Evolutionary conservation across 2,329 filamentous ascomycete species (phyloP), one percentile per base, ranked within the genome.

Genomic region (Stagonosporopsis rhizophila): DNA sequence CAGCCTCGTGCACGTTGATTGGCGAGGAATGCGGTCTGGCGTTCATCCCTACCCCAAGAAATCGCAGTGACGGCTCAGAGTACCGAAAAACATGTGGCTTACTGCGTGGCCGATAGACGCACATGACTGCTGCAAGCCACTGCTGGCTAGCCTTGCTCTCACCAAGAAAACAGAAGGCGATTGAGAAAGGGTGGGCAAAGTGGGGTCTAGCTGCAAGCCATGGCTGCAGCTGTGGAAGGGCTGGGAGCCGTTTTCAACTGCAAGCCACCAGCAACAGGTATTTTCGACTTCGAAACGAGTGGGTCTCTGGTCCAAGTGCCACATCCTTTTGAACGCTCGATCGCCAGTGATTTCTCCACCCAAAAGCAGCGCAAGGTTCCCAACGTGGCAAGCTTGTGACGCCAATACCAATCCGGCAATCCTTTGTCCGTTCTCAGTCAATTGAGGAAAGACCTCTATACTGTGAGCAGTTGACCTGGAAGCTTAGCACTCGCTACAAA

Each of bases 341-440:
- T 65, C 52, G 58, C 51, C 60, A 57, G 58, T 55, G 53, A 56
- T 47, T 59, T 50, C 58, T 59, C 32, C 56, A 48, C 63, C 69
- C 69, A 71, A 73, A 77, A 76, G 63, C 73, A 74, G 72, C 69
- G 61, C 52, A 55, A 56, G 55, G 46, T 67, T 62, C 66, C 66
- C 52, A 58, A 68, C 63, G 69, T 69, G 69, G 71, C 64, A 71
- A 70, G 64, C 60, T 66, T 61, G 59, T 60, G 62, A 69, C 65
- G 59, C 66, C 64, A 67, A 64, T 60, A 74, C 73, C 67, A 61
- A 75, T 75, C 70, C 73, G 71, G 72, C 63, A 60, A 61, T 65
- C 71, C 73, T 75, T 77, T 77, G 74, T 77, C 74, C 73, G 72
- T 72, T 67, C 71, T 75, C 69, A 75, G 73, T 62, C 69, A 61